Percentiles rank a stretch among this genome's conserved stretches.
These are phyloP conservation scores for Coemansia furcata DNA, from an alignment of 192 early-diverging fungal species.

Conservation along the genomic window DNA sequence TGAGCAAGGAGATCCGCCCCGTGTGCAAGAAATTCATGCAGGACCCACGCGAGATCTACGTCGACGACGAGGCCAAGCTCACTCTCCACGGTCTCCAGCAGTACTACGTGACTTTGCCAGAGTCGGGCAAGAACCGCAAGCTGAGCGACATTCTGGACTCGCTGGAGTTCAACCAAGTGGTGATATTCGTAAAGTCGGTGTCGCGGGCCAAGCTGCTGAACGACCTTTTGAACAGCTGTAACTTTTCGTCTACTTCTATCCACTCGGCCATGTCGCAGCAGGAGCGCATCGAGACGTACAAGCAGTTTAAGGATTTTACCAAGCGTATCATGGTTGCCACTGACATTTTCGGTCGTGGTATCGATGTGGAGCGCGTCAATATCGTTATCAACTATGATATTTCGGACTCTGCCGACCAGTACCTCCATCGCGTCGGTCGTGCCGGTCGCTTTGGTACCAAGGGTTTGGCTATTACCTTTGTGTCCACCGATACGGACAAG, in stretches of 20 bases:
- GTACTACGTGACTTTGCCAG: slow-evolving; percentile 83
- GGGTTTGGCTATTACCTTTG: slow-evolving; percentile 94
- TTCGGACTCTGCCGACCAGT: slow-evolving; percentile 83
- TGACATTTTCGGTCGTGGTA: slow-evolving; percentile 85
- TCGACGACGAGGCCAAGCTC: slow-evolving; percentile 97
- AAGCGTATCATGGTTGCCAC: slow-evolving; percentile 91
- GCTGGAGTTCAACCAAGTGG: slow-evolving; percentile 98
- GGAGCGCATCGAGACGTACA: slow-evolving; percentile 89
- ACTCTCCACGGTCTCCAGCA: slow-evolving; percentile 97
- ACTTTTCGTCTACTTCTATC: slow-evolving; percentile 94
- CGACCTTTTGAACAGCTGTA: slow-evolving; percentile 81
- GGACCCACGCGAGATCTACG: slow-evolving; percentile 94
- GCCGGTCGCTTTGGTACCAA: slow-evolving; percentile 99
- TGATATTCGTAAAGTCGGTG: slow-evolving; percentile 94
- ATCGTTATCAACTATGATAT: slow-evolving; percentile 99
- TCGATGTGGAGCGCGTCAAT: slow-evolving; percentile 98
- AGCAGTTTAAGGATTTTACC: slow-evolving; percentile 92
- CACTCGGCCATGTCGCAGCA: slow-evolving; percentile 89
- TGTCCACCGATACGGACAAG: slow-evolving; percentile 79
- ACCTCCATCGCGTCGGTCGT: slow-evolving; percentile 96
- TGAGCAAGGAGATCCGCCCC: slow-evolving; percentile 87
- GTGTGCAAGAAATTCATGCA: slow-evolving; percentile 99
- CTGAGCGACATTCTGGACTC: slow-evolving; percentile 88
- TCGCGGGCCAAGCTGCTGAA: slow-evolving; percentile 83
- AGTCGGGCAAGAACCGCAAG: slow-evolving; percentile 90